These are phyloP conservation scores for Tulasnella sp. DNA, from an alignment of 768 basidiomycete species.

Conservation along the genomic window DNA sequence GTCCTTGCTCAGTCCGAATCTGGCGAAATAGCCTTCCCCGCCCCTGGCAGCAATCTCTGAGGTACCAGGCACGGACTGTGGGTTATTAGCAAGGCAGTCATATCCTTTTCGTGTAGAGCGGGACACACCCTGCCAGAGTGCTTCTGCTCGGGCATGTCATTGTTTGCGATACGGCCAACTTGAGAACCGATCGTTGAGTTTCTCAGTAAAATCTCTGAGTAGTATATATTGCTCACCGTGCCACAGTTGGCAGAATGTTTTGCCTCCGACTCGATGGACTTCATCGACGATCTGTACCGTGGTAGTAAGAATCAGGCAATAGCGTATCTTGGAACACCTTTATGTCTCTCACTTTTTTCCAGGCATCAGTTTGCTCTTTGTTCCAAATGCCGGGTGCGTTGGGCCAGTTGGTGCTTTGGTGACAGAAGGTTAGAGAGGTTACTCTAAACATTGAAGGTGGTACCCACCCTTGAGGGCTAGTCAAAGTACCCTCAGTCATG, in stretches of 20 bases:
- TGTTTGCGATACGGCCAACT: slow-evolving; percentile 1
- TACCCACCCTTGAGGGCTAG: slow-evolving; percentile 34
- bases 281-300: neutral
- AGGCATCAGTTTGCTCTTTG: slow-evolving; percentile 33
- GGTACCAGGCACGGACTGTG: slow-evolving; percentile 35
- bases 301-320: too few relatives aligned
- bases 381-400: slow-evolving; percentile 39
- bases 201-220: neutral
- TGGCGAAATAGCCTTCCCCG: slow-evolving; percentile 18
- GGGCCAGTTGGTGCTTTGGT: slow-evolving; percentile 33
- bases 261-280: neutral
- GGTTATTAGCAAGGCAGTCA: neutral
- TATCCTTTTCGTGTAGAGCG: neutral
- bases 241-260: slow-evolving; percentile 26
- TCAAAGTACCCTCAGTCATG: slow-evolving; percentile 32
- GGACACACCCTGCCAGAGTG: slow-evolving; percentile 26
- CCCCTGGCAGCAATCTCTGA: slow-evolving; percentile 35
- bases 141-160: slow-evolving; percentile 31
- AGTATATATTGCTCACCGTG: slow-evolving; percentile 26
- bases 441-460: neutral
- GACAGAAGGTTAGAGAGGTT: neutral
- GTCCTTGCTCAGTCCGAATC: neutral
- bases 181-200: slow-evolving; percentile 20
- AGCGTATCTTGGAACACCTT: too few relatives aligned
- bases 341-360: slow-evolving; percentile 31